phyloP scores from a whole-genome alignment of 2,329 filamentous ascomycete species.

The Cordyceps sp. region DNA sequence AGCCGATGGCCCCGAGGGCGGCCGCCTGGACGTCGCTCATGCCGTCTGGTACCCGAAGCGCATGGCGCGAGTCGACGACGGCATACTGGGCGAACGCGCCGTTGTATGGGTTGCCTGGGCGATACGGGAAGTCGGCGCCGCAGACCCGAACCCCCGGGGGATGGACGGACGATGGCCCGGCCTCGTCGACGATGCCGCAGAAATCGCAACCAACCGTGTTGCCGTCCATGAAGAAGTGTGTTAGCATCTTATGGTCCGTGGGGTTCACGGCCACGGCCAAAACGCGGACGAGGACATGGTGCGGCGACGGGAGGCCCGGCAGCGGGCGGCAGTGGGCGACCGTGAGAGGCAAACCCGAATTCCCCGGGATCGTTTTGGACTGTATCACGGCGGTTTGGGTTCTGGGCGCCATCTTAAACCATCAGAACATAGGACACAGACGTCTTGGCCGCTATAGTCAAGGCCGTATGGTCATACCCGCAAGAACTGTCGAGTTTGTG shows the following conservation, averaged over 20 bases:
- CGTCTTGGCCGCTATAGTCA: too few species aligned
- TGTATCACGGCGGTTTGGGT: too few species aligned
- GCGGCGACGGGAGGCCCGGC: not conserved
- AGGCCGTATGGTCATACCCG: too few species aligned
- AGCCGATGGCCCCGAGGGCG: not conserved
- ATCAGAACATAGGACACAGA: too few species aligned
- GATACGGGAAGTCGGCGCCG: not conserved
- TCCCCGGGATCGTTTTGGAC: too few species aligned
- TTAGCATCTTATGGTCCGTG: constrained; percentile 11
- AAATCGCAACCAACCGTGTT: constrained; percentile 9
- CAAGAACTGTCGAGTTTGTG: too few species aligned
- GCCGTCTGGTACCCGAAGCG: not conserved
- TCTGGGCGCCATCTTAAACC: too few species aligned
- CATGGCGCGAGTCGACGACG: not conserved
- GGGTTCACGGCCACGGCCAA: constrained; percentile 12
- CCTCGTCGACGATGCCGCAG: constrained; percentile 6
- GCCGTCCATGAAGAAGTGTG: constrained; percentile 4
- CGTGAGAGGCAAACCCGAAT: not conserved
- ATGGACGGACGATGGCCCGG: not conserved
- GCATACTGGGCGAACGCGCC: not conserved
- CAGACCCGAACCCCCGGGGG: not conserved
- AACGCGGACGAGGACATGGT: constrained; percentile 6
- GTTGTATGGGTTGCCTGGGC: too few species aligned
- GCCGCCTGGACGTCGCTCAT: not conserved
- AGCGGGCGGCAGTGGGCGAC: not conserved